phyloP scores from a whole-genome alignment of 805 yeast species.

The Dipodascopsis uninucleata region DNA sequence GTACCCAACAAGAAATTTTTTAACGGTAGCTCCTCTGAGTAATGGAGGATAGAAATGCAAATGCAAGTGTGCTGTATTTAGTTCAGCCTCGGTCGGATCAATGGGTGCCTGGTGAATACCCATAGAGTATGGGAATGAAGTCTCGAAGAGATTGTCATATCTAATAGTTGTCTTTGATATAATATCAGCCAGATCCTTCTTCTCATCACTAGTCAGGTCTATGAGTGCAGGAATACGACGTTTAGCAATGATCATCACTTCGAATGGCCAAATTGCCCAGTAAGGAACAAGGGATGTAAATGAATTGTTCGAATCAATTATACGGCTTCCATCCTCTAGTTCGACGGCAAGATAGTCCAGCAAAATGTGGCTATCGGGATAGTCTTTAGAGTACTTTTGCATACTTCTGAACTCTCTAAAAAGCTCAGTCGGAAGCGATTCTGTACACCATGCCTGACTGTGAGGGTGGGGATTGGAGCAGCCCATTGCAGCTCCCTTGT shows the following conservation, averaged over 20 bases:
- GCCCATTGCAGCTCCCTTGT: conserved; percentile 77
- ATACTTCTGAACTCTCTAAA: conserved; percentile 53
- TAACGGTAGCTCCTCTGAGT: conserved; percentile 67
- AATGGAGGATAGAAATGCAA: conserved; percentile 79
- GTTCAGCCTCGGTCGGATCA: conserved; percentile 29
- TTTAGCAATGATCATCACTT: conserved; percentile 60
- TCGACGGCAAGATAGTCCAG: conserved; percentile 56
- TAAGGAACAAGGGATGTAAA: conserved; percentile 70
- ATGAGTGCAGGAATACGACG: conserved; percentile 49
- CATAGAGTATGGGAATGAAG: conserved; percentile 77
- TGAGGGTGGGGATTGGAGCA: conserved; percentile 81
- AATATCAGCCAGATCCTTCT: conserved; percentile 53
- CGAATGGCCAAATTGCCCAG: conserved; percentile 85
- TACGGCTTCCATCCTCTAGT: conserved; percentile 44
- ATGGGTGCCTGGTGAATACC: conserved; percentile 76
- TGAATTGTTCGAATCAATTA: conserved; percentile 57
- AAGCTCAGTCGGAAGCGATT: conserved; percentile 61
- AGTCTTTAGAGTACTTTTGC: conserved; percentile 43
- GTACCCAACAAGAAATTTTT: conserved; percentile 72
- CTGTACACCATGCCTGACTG: conserved; percentile 65
- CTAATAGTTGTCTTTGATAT: conserved; percentile 53
- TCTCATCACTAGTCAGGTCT: conserved; percentile 47
- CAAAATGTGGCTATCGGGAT: no score
- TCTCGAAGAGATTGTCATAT: conserved; percentile 66
- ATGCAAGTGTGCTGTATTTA: conserved; percentile 51